Percentiles rank a stretch among this genome's conserved stretches.
These are phyloP conservation scores for Cercospora janseana DNA, from an alignment of 2,329 filamentous ascomycete genomes.

Conservation along the genomic window DNA sequence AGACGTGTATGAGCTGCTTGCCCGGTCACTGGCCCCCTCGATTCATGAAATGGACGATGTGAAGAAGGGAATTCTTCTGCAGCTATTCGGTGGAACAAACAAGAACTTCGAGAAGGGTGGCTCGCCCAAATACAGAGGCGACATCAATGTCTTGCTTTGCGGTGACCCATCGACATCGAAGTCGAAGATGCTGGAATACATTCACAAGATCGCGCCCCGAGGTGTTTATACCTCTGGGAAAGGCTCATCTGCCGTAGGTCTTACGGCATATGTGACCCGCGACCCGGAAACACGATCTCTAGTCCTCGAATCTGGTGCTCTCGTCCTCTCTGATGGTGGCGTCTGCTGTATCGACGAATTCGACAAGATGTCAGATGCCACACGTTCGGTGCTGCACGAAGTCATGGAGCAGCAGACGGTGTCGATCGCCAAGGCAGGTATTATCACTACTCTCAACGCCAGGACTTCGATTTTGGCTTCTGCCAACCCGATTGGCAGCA, in stretches of 20 bases:
- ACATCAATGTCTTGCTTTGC: slow-evolving; percentile 95
- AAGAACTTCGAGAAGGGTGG: slow-evolving; percentile 97
- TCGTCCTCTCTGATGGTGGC: slow-evolving; percentile 71
- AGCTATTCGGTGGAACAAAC: slow-evolving; percentile 96
- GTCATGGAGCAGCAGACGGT: slow-evolving; percentile 81
- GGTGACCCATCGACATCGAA: slow-evolving; percentile 96
- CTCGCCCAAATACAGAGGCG: slow-evolving; percentile 90
- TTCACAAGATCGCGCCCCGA: slow-evolving; percentile 95
- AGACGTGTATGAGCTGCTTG: slow-evolving; percentile 90
- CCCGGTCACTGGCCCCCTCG: slow-evolving; percentile 87
- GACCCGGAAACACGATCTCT: slow-evolving; percentile 71
- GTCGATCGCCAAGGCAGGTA: slow-evolving; percentile 74
- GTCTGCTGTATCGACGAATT: slow-evolving; percentile 79
- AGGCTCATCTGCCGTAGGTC: slow-evolving; percentile 71
- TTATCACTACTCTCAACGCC: slow-evolving; percentile 87
- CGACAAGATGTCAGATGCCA: slow-evolving; percentile 76
- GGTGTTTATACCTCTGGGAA: slow-evolving; percentile 76
- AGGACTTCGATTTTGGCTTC: slow-evolving; percentile 94
- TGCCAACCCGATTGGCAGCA: slow-evolving; percentile 95
- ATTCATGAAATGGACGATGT: slow-evolving; percentile 98
- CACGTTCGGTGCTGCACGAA: slow-evolving; percentile 72
- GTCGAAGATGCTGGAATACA: slow-evolving; percentile 89
- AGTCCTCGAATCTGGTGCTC: slow-evolving; percentile 70
- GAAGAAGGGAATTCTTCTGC: slow-evolving; percentile 95
- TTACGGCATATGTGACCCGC: slow-evolving; percentile 74